Evolutionary conservation across 2,329 filamentous ascomycete species (phyloP), one percentile per base, ranked within the genome.

Genomic region (Neofusicoccum parvum): DNA sequence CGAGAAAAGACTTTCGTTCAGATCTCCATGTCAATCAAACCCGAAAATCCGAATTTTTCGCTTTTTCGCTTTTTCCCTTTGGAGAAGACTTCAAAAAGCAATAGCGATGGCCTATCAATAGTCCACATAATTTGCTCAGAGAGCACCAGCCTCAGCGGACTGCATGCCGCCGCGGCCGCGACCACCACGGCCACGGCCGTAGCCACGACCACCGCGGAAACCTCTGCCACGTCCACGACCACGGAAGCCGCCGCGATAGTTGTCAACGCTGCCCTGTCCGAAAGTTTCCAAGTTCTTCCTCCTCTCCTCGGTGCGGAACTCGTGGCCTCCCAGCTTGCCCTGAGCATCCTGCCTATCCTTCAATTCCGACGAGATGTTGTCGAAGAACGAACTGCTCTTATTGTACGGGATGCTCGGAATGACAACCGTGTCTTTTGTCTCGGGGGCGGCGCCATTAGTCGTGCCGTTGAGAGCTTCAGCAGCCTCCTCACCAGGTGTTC

Each of bases 271-370:
- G 62, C 94, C 94, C 77, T 98, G 94, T 9, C 95, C 95, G 71
- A 99, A 99, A 0, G 95, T 99, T 80, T 99, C 95, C 74, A 99
- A 91, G 76, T 98, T 72, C 81, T 92, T 93, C 77, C 90, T 92
- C 76, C 96, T 92, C 77, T 98, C 95, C 77, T 98, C 93, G 45
- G 89, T 90, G 63, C 95, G 89, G 88, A 95, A 96, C 76, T 96
- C 92, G 54, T 91, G 88, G 37, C 92, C 93, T 65, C 90, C 90
- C n/a, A 88, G 84, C 68, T 87, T 85, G 4, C 85, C 85, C 48
- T 83, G 75, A 45, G 88, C 89, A 68, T 94, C 92, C 60, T 92
- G 88, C 49, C 95, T 88, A 70, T 99, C 95, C 78, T 91, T 96
- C 68, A 92, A 86, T 76, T 99, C 95, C 70, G 92, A 96, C 0